Evolutionary conservation across 2,329 filamentous ascomycete genomes (phyloP), one percentile per base, ranked within the genome.

Genomic region (Ceratocystis cubensis): DNA sequence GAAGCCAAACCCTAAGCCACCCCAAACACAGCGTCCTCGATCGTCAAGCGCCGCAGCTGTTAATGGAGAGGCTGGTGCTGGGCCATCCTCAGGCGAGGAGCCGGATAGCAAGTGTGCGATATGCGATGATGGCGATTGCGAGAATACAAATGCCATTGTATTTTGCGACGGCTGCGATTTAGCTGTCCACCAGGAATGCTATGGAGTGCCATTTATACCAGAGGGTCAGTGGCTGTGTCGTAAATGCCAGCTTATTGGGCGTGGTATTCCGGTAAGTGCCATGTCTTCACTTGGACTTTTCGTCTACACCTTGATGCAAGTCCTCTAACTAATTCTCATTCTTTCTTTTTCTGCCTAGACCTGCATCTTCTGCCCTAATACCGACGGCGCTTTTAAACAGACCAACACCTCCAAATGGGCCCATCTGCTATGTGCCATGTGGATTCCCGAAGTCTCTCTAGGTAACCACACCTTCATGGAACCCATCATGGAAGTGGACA

Each of bases 401-500:
- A 97, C 94, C 0, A 96, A 91, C 70, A 89, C 90, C 1, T 91
- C 92, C 2, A 94, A 96, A 77, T 99, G 94, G 94, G 90, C 93
- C 30, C 94, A 99, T 81, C 78, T 99, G 10, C 84, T 99, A 7
- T 99, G 94, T 74, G 91, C 94, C 41, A 94, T 97, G 79, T 99
- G 94, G 94, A 96, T 99, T 72, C 94, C 94, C 0, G 94, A 99
- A 76, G 91, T 97, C 5, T 93, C 90, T 3, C 84, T 99, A 63
- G 94, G 92, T 15, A 99, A 99, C 73, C 88, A 91, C 69, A 96
- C 92, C 6, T 94, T 97, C 74, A 96, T 97, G 90, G 94, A 99
- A 73, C 94, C 94, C 0, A 91, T 99, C 63, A 95, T 94, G 80
- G 94, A 97, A 71, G 90, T 99, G 45, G 94, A 99, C 74, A 96